A percentile compares a stretch with the other conserved stretches of the same genome.
Evolutionary conservation across 2,329 filamentous ascomycete species (phyloP).

Genomic region (Hypoxylon sp.): DNA sequence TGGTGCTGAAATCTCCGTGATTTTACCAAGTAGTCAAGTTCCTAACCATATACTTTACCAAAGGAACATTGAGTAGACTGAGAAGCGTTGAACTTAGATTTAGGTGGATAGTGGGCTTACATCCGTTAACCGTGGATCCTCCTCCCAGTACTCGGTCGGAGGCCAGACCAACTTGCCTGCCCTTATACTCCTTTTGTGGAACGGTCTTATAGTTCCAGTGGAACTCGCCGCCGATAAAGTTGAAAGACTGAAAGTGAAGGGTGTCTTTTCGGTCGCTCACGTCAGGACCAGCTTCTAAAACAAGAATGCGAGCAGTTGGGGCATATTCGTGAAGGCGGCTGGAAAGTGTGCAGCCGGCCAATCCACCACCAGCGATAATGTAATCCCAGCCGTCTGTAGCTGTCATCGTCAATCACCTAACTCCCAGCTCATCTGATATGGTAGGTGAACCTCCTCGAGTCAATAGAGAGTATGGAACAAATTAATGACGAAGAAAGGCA

Average conservation of each 20-base stretch:
- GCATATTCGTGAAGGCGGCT: constrained; percentile 30
- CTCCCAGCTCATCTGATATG: neutral
- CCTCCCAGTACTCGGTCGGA: constrained; percentile 35
- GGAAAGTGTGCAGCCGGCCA: constrained; percentile 35
- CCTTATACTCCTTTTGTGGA: constrained; percentile 29
- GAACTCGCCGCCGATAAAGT: constrained; percentile 37
- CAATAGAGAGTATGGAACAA: no score
- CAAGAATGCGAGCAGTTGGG: constrained; percentile 27
- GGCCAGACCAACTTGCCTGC: constrained; percentile 29
- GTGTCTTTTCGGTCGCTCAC: constrained; percentile 34
- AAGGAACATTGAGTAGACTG: no score
- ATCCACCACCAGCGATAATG: constrained; percentile 34
- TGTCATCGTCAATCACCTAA: neutral
- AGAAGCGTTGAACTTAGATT: no score
- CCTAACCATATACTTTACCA: no score
- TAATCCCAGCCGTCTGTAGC: constrained; percentile 32
- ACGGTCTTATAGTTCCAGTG: constrained; percentile 37
- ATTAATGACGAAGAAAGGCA: no score
- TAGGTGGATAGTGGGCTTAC: no score
- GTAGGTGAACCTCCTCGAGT: no score
- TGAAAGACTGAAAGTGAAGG: constrained; percentile 31
- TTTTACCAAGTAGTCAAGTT: no score
- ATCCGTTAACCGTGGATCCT: constrained; percentile 38
- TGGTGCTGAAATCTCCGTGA: no score
- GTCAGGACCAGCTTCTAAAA: constrained; percentile 37